phyloP scores from a whole-genome alignment of 345 rosid genomes.

The Sonneratia alba region DNA sequence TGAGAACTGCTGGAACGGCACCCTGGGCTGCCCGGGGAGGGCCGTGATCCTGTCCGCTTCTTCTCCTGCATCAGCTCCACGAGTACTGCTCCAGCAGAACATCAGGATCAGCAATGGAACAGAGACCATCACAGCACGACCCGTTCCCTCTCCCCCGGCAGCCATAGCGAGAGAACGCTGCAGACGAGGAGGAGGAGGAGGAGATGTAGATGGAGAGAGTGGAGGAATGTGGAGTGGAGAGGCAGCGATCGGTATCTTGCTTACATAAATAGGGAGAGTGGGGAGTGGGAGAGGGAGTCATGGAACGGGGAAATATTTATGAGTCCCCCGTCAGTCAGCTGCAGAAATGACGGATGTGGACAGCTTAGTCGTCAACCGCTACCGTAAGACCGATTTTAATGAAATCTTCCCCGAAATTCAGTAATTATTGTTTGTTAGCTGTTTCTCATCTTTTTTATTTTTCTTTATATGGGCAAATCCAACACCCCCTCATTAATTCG shows the following conservation, averaged over 20 bases:
- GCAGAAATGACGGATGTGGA: too few relatives aligned
- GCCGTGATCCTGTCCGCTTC: constrained; percentile 61
- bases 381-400: too few relatives aligned
- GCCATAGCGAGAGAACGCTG: background rate
- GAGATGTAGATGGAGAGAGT: background rate
- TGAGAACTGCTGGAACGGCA: constrained; percentile 79
- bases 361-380: too few relatives aligned
- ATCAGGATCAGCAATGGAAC: background rate
- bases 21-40: constrained; percentile 93
- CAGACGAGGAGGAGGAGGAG: background rate
- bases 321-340: too few relatives aligned
- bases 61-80: constrained; percentile 20
- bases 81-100: background rate
- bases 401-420: too few relatives aligned
- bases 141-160: background rate
- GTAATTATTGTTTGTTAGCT: too few relatives aligned
- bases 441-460: too few relatives aligned
- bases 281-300: too few relatives aligned
- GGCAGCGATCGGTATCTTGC: background rate
- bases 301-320: too few relatives aligned
- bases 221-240: background rate
- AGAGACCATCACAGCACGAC: background rate
- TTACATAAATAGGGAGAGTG: too few relatives aligned
- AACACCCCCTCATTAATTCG: too few relatives aligned
- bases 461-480: too few relatives aligned